Conservation (phyloP, 768 basidiomycete genomes). For the Leccinum longicurvipes region DNA sequence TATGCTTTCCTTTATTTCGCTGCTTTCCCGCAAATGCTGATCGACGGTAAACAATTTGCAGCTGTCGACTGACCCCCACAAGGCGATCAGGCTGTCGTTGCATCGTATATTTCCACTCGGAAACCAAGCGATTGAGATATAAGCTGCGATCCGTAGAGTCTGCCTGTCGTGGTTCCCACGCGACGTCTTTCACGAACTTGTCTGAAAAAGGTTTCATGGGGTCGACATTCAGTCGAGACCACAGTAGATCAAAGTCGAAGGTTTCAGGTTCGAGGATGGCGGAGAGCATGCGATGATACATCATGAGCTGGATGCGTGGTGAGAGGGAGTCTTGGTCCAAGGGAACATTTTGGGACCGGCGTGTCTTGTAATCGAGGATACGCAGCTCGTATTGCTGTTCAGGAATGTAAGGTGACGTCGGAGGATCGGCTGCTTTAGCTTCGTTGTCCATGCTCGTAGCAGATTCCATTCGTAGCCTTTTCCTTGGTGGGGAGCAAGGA, state of each 20-base stretch:
- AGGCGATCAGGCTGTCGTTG: constrained; percentile 22
- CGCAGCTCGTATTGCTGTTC: constrained; percentile 33
- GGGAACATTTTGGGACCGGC: constrained; percentile 48
- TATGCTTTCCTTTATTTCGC: not conserved
- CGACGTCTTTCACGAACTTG: constrained; percentile 39
- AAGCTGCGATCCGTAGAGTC: constrained; percentile 19
- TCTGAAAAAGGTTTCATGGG: constrained; percentile 46
- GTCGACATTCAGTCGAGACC: constrained; percentile 45
- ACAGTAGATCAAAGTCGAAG: constrained; percentile 54
- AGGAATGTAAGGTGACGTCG: not conserved
- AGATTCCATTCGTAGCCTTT: constrained; percentile 24
- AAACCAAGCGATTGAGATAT: constrained; percentile 31
- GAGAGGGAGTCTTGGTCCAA: constrained; percentile 53
- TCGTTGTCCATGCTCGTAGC: not conserved
- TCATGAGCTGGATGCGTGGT: constrained; percentile 71
- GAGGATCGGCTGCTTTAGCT: not conserved
- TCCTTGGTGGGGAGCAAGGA: constrained; percentile 22
- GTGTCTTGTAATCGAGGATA: constrained; percentile 71
- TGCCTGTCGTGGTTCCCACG: constrained; percentile 16
- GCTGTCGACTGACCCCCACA: constrained; percentile 30
- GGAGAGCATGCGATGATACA: constrained; percentile 67
- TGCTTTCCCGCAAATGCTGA: constrained; percentile 4
- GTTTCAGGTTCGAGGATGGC: constrained; percentile 41
- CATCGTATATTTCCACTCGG: constrained; percentile 31
- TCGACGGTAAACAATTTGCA: constrained; percentile 42